Conservation (phyloP, 805 yeast genomes). For the Starmerella floris region DNA sequence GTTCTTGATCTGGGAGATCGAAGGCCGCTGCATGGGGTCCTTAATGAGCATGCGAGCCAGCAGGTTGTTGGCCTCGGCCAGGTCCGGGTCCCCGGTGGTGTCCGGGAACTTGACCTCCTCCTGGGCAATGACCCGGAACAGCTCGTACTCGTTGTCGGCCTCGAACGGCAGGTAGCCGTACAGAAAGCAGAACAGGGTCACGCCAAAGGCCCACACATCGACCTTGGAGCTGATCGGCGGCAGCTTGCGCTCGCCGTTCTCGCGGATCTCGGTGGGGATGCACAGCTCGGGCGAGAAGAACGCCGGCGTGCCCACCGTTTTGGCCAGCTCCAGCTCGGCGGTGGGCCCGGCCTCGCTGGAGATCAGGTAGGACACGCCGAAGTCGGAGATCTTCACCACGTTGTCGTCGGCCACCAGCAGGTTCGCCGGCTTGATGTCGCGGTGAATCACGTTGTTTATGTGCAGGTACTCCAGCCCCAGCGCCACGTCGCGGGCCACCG, state of each 20-base stretch:
- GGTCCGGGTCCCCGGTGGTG: conserved; percentile 19
- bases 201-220: conserved; percentile 97
- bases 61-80: conserved; percentile 37
- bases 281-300: conserved; percentile 92
- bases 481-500: conserved; percentile 68
- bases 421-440: conserved; percentile 94
- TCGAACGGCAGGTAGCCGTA: conserved; percentile 84
- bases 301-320: conserved; percentile 96
- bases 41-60: conserved; percentile 50
- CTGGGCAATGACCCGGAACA: conserved; percentile 68
- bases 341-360: conserved; percentile 27
- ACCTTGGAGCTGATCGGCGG: conserved; percentile 64
- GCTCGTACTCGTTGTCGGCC: conserved; percentile 72
- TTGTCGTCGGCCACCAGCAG: conserved; percentile 56
- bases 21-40: conserved; percentile 54
- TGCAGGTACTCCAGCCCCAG: conserved; percentile 84
- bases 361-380: conserved; percentile 79
- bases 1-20: conserved; percentile 54
- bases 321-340: conserved; percentile 71
- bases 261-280: conserved; percentile 17
- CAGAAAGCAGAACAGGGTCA: conserved; percentile 72
- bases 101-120: conserved; percentile 47
- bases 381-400: conserved; percentile 84
- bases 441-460: conserved; percentile 61
- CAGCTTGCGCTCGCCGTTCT: conserved; percentile 14